These are phyloP conservation scores for Stephanodiscus triporus DNA, from an alignment of 108 stramenopile genomes.

Conservation along the genomic window DNA sequence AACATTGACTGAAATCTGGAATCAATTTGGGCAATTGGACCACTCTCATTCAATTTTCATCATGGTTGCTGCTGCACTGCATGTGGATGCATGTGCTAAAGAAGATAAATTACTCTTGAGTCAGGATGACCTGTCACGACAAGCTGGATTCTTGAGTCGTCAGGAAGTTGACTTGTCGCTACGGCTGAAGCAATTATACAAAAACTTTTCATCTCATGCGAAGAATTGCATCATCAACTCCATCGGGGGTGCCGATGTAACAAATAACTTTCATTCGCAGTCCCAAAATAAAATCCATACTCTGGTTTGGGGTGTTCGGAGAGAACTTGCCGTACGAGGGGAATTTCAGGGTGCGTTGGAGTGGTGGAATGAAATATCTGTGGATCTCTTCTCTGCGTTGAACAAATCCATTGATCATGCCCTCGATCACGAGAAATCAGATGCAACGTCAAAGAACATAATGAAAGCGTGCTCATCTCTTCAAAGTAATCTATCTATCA, in stretches of 20 bases:
- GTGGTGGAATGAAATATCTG: slow-evolving; percentile 46
- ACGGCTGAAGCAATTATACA: slow-evolving; percentile 20
- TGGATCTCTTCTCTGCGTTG: slow-evolving; percentile 14
- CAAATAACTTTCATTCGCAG: neutral
- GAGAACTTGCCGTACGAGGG: slow-evolving; percentile 23
- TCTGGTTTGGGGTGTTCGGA: slow-evolving; percentile 27
- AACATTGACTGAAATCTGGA: slow-evolving; percentile 30
- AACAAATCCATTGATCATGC: slow-evolving; percentile 1
- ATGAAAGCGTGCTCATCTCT: slow-evolving; percentile 25
- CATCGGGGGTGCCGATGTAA: neutral
- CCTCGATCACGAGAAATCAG: neutral
- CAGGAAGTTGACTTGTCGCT: slow-evolving; percentile 4
- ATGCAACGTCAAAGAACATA: slow-evolving; percentile 2
- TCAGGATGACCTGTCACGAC: neutral
- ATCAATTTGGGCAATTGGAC: slow-evolving; percentile 34
- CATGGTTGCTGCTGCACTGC: slow-evolving; percentile 47
- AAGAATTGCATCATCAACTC: slow-evolving; percentile 37
- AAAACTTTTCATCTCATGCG: slow-evolving; percentile 30
- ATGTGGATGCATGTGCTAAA: slow-evolving; percentile 32
- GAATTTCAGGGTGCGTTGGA: slow-evolving; percentile 23
- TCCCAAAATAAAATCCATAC: slow-evolving; percentile 11
- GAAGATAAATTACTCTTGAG: neutral
- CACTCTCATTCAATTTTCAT: slow-evolving; percentile 27
- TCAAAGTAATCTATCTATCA: slow-evolving; percentile 25
- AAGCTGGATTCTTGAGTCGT: neutral